Evolutionary conservation across 163 green algal species (phyloP), one percentile per base, ranked within the genome.

Genomic region (Scenedesmus sp.): DNA sequence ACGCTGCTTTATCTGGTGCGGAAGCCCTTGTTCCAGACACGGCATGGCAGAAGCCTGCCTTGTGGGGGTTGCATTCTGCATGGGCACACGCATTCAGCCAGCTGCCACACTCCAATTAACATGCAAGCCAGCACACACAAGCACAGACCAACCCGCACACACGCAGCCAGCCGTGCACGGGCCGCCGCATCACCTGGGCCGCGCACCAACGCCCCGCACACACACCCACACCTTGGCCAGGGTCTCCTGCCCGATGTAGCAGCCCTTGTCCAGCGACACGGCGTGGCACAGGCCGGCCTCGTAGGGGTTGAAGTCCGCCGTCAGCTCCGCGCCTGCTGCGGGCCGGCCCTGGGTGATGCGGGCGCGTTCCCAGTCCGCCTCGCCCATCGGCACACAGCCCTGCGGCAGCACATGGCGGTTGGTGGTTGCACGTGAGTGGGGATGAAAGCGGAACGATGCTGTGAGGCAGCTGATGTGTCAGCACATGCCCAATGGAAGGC

Each of bases 181-280:
- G n/a, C n/a, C n/a, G n/a, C n/a, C n/a, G n/a, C n/a, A n/a, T n/a
- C 6, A 10, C 46, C 46, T 53, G 7, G 10, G 46, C 46, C 10
- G 10, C 6, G 10, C 46, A 53, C 46, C 65, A 7, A 7, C 7
- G 26, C 65, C 18, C 26, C 3, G 6, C 3, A 68, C 43, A 78
- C 49, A 20, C n/a, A n/a, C n/a, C 15, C 61, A 9, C 43, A 97
- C 93, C 91, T 97, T 97, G 70, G 96, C 88, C 13, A 98, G 85
- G 12, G 95, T 97, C 90, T 98, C 96, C 85, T 98, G 95, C 2
- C 94, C 96, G 7, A 98, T 96, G 91, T 97, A 98, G 89, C 96
- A 98, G 78, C 95, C 94, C 94, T 98, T 98, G 83, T 95, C 92
- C n/a, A 98, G 53, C 12, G 87, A 95, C 5, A 98, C 94, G 10